Evolutionary conservation across 192 early-diverging fungal species (phyloP).

Genomic region (Phlyctochytrium planicorne): DNA sequence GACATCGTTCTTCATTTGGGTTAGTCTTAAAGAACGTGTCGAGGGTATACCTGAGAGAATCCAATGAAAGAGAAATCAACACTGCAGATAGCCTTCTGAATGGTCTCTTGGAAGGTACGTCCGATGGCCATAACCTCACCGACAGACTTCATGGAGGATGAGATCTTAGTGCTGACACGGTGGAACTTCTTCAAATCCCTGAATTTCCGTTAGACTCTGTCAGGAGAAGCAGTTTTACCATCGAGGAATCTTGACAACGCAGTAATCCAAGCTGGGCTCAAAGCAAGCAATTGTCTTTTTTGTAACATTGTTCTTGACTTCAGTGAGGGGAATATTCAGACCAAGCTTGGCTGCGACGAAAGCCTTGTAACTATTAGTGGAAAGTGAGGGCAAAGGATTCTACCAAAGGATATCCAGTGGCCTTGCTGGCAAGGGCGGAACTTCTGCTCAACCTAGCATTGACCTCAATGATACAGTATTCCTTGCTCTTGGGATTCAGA

Average conservation of each 20-base stretch:
- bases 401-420: slow-evolving; percentile 92
- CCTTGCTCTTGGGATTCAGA: slow-evolving; percentile 88
- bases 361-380: slow-evolving; percentile 50
- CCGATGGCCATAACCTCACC: slow-evolving; percentile 99
- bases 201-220: slow-evolving; percentile 30
- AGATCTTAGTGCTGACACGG: slow-evolving; percentile 84
- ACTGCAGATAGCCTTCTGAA: slow-evolving; percentile 93
- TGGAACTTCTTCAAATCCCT: slow-evolving; percentile 98
- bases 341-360: slow-evolving; percentile 98
- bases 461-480: slow-evolving; percentile 99
- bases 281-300: slow-evolving; percentile 96
- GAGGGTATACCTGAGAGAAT: slow-evolving; percentile 58
- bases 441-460: slow-evolving; percentile 93
- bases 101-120: slow-evolving; percentile 94
- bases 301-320: slow-evolving; percentile 93
- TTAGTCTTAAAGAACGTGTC: slow-evolving; percentile 1
- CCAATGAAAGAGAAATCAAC: slow-evolving; percentile 86
- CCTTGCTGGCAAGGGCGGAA: slow-evolving; percentile 94
- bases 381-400: background rate
- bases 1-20: background rate
- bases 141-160: slow-evolving; percentile 94
- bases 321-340: slow-evolving; percentile 86
- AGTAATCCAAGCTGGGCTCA: slow-evolving; percentile 94
- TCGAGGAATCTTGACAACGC: slow-evolving; percentile 58
- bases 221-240: slow-evolving; percentile 31